A percentile compares a stretch with the other conserved stretches of the same genome.
These are phyloP conservation scores for Thymus mandschuricus DNA, from an alignment of 257 asterid genomes.

Conservation along the genomic window DNA sequence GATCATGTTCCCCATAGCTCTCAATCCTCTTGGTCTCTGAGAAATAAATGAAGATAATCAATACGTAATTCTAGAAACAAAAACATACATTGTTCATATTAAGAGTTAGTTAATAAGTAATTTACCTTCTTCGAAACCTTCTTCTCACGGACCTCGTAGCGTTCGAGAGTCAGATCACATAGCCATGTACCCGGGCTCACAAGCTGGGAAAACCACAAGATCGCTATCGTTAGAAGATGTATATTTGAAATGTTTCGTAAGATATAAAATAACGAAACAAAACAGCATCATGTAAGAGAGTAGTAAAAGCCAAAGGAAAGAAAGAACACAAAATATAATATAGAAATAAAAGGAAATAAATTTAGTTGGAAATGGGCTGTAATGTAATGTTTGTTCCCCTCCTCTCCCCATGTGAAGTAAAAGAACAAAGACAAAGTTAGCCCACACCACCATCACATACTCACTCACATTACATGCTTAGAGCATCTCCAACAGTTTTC, in stretches of 20 bases:
- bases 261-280: no score
- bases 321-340: no score
- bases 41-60: background rate
- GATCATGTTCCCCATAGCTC: slow-evolving; percentile 62
- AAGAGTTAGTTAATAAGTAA: background rate
- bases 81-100: background rate
- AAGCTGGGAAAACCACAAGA: slow-evolving; percentile 31
- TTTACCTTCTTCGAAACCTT: slow-evolving; percentile 62
- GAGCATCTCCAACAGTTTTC: no score
- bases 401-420: slow-evolving; percentile 14
- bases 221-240: no score
- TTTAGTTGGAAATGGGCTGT: background rate
- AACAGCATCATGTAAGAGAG: no score
- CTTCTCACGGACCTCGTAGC: slow-evolving; percentile 69
- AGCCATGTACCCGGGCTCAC: slow-evolving; percentile 70
- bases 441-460: no score
- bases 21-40: slow-evolving; percentile 69
- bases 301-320: no score
- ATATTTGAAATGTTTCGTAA: no score
- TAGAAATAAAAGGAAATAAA: no score
- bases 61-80: background rate
- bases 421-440: background rate
- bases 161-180: slow-evolving; percentile 66
- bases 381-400: slow-evolving; percentile 18
- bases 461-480: no score